Percentiles rank a stretch among this genome's conserved stretches.
These are phyloP conservation scores for Sarocladiaceae sp. DNA, from an alignment of 2,329 filamentous ascomycete genomes.

Conservation along the genomic window DNA sequence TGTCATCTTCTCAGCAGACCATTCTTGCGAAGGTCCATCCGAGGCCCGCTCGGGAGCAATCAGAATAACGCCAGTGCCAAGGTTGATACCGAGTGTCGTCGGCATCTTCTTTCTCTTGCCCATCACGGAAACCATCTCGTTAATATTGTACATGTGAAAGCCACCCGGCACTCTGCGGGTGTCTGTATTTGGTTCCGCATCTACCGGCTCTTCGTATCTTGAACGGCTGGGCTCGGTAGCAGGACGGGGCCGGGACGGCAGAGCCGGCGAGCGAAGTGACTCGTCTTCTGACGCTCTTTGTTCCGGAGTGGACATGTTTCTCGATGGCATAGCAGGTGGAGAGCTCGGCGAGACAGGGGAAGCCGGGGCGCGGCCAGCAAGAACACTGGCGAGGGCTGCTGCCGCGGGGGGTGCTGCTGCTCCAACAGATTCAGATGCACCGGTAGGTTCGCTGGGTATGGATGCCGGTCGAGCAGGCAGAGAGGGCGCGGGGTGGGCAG, in stretches of 20 bases:
- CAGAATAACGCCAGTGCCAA: conserved; percentile 80
- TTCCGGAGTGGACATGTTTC: conserved; percentile 5
- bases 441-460: conserved; percentile 21
- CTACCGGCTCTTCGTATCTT: conserved; percentile 18
- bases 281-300: conserved; percentile 22
- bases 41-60: conserved; percentile 79
- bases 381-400: conserved; percentile 40
- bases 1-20: conserved; percentile 91
- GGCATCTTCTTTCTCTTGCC: conserved; percentile 98
- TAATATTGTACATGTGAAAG: conserved; percentile 94
- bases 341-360: conserved; percentile 8
- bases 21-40: conserved; percentile 83
- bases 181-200: conserved; percentile 28
- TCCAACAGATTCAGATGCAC: conserved; percentile 23
- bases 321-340: conserved; percentile 1
- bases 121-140: conserved; percentile 95
- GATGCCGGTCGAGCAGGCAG: conserved; percentile 37
- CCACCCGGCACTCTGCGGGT: conserved; percentile 61
- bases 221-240: conserved; percentile 14
- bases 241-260: conserved; percentile 30
- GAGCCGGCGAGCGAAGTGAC: conserved; percentile 27
- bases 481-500: conserved; percentile 32
- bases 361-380: conserved; percentile 17
- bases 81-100: conserved; percentile 90
- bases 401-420: conserved; percentile 45